These are phyloP conservation scores for Claviceps paspali DNA, from an alignment of 2,329 filamentous ascomycete genomes.

Conservation along the genomic window DNA sequence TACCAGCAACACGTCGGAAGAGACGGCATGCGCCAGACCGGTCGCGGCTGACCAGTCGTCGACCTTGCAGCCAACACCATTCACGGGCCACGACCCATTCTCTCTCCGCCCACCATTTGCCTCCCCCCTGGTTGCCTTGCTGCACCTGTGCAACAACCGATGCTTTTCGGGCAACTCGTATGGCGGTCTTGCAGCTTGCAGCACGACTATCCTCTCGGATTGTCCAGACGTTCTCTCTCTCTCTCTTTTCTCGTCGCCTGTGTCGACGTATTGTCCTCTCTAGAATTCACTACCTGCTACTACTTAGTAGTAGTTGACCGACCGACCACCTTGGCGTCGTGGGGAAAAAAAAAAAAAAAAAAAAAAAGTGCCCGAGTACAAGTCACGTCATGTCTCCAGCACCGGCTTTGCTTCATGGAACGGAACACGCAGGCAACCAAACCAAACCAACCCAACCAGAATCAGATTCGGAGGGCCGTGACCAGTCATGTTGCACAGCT, in stretches of 20 bases:
- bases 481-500: background rate
- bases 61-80: background rate
- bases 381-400: background rate
- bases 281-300: background rate
- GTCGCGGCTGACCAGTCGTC: background rate
- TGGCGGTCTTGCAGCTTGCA: too few species aligned
- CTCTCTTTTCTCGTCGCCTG: background rate
- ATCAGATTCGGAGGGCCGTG: background rate
- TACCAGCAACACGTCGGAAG: background rate
- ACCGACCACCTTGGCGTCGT: too few species aligned
- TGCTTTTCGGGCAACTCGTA: conserved; percentile 4
- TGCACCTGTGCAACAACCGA: background rate
- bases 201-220: background rate
- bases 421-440: too few species aligned
- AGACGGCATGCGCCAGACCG: background rate
- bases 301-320: too few species aligned
- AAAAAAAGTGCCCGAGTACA: too few species aligned
- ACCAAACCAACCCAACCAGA: too few species aligned
- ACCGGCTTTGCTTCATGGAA: too few species aligned
- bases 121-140: background rate
- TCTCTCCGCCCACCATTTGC: background rate
- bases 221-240: background rate
- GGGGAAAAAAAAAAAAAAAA: too few species aligned
- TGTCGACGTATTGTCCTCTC: background rate
- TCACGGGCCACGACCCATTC: background rate